Percentiles rank a stretch among this genome's conserved stretches.
These are phyloP conservation scores for Geotrichum aggregatum DNA, from an alignment of 1,139 yeast genomes.

Conservation along the genomic window DNA sequence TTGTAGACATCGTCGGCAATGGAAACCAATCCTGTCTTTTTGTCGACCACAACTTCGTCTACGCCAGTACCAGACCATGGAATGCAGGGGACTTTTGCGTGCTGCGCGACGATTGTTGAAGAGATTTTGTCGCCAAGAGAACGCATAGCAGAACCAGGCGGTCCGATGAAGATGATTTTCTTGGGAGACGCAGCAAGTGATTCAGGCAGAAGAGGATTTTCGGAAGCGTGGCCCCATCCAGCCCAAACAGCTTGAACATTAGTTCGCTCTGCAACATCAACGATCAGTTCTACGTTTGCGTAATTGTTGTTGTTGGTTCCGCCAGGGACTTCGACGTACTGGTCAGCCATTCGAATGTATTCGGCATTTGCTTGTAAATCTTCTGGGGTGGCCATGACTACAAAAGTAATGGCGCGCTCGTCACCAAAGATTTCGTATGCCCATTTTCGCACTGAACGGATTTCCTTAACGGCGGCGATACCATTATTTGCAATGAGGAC, in stretches of 20 bases:
- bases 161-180: conserved; percentile 89
- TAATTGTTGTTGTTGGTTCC: conserved; percentile 97
- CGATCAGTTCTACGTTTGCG: conserved; percentile 95
- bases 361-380: conserved; percentile 96
- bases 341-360: conserved; percentile 98
- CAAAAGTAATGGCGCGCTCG: conserved; percentile 87
- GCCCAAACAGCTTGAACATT: conserved; percentile 99
- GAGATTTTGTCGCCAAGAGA: conserved; percentile 96
- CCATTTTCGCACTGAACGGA: conserved; percentile 96
- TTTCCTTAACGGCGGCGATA: conserved; percentile 98
- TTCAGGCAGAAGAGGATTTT: conserved; percentile 92
- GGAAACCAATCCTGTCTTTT: conserved; percentile 70
- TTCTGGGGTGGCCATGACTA: conserved; percentile 99
- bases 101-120: conserved; percentile 98
- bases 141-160: conserved; percentile 98
- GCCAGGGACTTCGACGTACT: conserved; percentile 96
- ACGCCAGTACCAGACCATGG: conserved; percentile 99
- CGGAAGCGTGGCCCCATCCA: conserved; percentile 99
- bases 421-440: conserved; percentile 96
- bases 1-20: conserved; percentile 78
- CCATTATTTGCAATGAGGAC: conserved; percentile 96
- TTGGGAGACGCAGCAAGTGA: conserved; percentile 85
- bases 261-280: conserved; percentile 94
- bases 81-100: conserved; percentile 94
- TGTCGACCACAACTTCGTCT: conserved; percentile 68